Evolutionary conservation across 2,329 filamentous ascomycete genomes (phyloP), one percentile per base, ranked within the genome.

Genomic region (Colletotrichum sojae): DNA sequence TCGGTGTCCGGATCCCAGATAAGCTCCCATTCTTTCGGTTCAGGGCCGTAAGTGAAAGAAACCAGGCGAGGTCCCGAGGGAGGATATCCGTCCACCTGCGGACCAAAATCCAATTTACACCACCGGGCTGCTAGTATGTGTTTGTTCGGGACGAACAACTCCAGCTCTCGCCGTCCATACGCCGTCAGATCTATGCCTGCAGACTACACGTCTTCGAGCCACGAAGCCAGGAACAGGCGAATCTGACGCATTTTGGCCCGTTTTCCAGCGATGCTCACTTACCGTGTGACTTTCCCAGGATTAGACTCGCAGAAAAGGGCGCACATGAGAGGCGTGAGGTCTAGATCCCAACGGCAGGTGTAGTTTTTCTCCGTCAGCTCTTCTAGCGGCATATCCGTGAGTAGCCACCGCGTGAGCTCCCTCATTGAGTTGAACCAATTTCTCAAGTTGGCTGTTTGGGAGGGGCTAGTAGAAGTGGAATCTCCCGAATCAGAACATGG

Each of bases 141-240:
- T 2, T 22, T 4, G 22, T 22, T 22, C 4, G 2, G 22, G 22
- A 22, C 22, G 22, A 22, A 2, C 0, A n/a, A 3, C 4, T 43
- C 49, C 12, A 65, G n/a, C 20, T 69, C 51, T 8, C 3, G 43
- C 3, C 20, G 13, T 6, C 67, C 63, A 20, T 69, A 67, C 9
- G 45, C 36, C 15, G 13, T 5, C 1, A 69, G 6, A 9, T 67
- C 45, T 5, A 39, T 12, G 10, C 54, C 54, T 5, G 2, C 18
- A 43, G 36, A 45, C 15, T 31, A n/a, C 8, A 56, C 4, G n/a
- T 56, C 54, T 8, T 56, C 54, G 5, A 56, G 18, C 54, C 54
- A 56, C 0, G 31, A 43, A 3, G 0, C 0, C n/a, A 45, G n/a
- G 6, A 18, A 18, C 15, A n/a, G 18, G 15, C 18, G 18, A 1